Evolutionary conservation across 2,329 filamentous ascomycete genomes (phyloP).

Genomic region (Lachnellula occidentalis): DNA sequence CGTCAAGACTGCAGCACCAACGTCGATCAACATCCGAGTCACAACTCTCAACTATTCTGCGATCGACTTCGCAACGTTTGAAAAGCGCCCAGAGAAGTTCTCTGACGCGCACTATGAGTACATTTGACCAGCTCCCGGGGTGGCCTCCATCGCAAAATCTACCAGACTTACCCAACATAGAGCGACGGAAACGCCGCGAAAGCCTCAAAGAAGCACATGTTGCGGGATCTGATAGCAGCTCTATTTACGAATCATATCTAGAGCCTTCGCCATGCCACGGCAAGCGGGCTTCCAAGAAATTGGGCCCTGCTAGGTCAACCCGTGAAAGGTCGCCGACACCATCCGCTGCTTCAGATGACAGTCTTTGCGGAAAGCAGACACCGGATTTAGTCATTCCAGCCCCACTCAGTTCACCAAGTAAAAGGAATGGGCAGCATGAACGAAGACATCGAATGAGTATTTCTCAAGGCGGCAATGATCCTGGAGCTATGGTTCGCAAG

Average conservation of each 20-base stretch:
- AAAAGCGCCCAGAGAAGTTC: slow-evolving; percentile 16
- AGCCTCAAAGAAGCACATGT: slow-evolving; percentile 9
- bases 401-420: slow-evolving; percentile 24
- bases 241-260: slow-evolving; percentile 13
- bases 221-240: slow-evolving; percentile 16
- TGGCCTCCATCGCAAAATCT: slow-evolving; percentile 20
- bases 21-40: slow-evolving; percentile 20
- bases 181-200: slow-evolving; percentile 18
- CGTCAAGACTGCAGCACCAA: neutral
- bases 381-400: slow-evolving; percentile 20
- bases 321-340: slow-evolving; percentile 11
- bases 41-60: slow-evolving; percentile 22
- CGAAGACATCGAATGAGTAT: slow-evolving; percentile 11
- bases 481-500: slow-evolving; percentile 11
- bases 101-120: slow-evolving; percentile 20
- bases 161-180: slow-evolving; percentile 16
- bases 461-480: slow-evolving; percentile 2
- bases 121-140: slow-evolving; percentile 16
- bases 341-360: slow-evolving; percentile 21
- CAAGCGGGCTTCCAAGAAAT: slow-evolving; percentile 8
- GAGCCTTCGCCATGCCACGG: slow-evolving; percentile 15
- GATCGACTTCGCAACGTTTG: slow-evolving; percentile 25
- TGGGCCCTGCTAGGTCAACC: neutral
- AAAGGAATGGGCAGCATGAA: slow-evolving; percentile 7
- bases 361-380: slow-evolving; percentile 17